Evolutionary conservation across 73 alveolate species (phyloP).

Genomic region (Breviolum minutum): DNA sequence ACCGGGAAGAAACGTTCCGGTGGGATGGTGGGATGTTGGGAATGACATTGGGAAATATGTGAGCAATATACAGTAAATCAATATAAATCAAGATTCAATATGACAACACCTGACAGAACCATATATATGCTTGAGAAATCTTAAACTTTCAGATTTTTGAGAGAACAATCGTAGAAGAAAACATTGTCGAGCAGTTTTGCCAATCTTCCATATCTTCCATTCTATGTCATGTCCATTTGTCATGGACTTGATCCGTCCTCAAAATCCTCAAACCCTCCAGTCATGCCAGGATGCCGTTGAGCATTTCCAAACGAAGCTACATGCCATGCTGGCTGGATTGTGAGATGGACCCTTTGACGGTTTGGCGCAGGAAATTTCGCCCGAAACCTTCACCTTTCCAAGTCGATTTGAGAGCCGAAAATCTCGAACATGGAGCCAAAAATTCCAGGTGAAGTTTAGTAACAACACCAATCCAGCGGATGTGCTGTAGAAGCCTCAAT

Average conservation of each 20-base stretch:
- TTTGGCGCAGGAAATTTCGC: neutral
- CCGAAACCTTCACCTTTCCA: neutral
- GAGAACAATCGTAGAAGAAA: too few species aligned
- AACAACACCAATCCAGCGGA: constrained; percentile 74
- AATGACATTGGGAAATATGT: too few species aligned
- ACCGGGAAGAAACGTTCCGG: neutral
- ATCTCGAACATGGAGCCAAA: neutral
- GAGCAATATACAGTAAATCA: too few species aligned
- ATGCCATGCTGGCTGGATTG: constrained; percentile 26
- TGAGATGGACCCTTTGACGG: neutral
- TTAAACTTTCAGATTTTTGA: too few species aligned
- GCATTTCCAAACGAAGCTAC: constrained; percentile 59
- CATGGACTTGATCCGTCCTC: neutral
- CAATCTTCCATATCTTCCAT: neutral
- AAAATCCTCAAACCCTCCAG: neutral
- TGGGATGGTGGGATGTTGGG: neutral
- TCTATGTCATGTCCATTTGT: neutral
- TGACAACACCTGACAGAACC: too few species aligned
- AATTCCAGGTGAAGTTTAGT: constrained; percentile 45
- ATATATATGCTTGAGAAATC: too few species aligned
- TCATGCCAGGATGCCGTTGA: constrained; percentile 64
- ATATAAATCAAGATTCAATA: too few species aligned
- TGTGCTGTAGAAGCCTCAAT: constrained; percentile 19
- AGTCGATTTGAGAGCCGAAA: too few species aligned
- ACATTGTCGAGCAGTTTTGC: neutral